A percentile compares a stretch with the other conserved stretches of the same genome.
Conservation (phyloP, 768 basidiomycete species). For the Mycena leptocephala region DNA sequence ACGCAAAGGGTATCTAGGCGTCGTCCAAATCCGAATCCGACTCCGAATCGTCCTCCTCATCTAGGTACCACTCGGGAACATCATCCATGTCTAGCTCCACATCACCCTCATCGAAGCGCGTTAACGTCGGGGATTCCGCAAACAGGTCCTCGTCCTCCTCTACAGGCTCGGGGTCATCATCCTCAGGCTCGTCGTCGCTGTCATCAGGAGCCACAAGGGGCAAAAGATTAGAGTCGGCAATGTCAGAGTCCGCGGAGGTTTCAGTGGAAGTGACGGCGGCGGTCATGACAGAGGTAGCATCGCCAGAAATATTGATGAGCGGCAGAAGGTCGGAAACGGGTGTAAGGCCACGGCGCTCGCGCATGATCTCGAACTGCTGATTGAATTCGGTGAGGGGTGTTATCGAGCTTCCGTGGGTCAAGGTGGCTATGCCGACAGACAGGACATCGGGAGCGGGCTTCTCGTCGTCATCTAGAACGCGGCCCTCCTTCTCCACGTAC, state of each 20-base stretch:
- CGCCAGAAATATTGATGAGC: neutral
- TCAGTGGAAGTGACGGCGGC: neutral
- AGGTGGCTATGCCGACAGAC: slow-evolving; percentile 6
- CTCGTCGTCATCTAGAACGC: slow-evolving; percentile 35
- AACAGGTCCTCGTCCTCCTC: neutral
- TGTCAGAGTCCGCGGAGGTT: neutral
- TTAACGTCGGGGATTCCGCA: neutral
- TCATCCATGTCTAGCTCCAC: slow-evolving; percentile 5
- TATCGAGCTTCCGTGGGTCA: slow-evolving; percentile 25
- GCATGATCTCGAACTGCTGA: slow-evolving; percentile 15
- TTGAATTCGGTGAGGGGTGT: slow-evolving; percentile 33
- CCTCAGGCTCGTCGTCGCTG: neutral
- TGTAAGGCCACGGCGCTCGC: slow-evolving; percentile 4
- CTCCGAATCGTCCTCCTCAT: neutral
- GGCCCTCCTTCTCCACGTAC: slow-evolving; percentile 37
- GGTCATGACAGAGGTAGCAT: too few species aligned
- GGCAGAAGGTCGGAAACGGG: neutral
- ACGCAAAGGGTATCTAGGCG: neutral
- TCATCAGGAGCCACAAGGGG: neutral
- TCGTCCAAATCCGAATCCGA: neutral
- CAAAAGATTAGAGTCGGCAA: neutral
- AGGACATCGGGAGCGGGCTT: slow-evolving; percentile 34
- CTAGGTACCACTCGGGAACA: neutral
- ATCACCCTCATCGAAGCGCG: neutral
- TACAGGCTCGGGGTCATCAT: neutral